Conservation (phyloP, 192 early-diverging fungal species). For the Backusella mclennaniae region DNA sequence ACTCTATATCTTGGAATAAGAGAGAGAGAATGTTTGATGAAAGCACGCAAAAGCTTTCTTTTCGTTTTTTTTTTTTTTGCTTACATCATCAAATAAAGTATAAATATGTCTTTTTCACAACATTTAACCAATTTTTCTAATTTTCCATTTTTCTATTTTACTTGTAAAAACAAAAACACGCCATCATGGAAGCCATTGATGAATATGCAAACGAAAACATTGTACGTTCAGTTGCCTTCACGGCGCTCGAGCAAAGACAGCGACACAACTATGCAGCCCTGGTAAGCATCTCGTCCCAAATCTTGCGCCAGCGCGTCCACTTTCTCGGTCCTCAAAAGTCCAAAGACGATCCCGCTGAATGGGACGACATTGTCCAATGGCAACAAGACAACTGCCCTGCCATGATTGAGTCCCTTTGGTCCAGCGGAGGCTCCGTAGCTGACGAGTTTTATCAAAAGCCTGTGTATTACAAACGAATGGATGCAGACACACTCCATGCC, state of each 20-base stretch:
- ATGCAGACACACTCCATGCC: conserved; percentile 38
- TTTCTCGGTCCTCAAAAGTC: conserved; percentile 14
- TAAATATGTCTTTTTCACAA: background rate
- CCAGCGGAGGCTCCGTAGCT: background rate
- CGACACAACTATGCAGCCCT: conserved; percentile 22
- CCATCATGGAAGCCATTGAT: conserved; percentile 43
- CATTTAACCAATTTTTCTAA: background rate
- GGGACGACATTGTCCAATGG: conserved; percentile 33
- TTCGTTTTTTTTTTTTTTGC: background rate
- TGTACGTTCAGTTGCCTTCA: conserved; percentile 34
- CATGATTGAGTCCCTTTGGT: conserved; percentile 29
- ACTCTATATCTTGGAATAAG: no score
- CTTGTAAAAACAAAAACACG: background rate
- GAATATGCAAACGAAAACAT: conserved; percentile 38
- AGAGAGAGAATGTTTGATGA: no score
- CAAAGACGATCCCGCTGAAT: conserved; percentile 13
- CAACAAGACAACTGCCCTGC: conserved; percentile 30
- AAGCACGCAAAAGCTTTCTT: background rate
- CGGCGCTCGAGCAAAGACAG: conserved; percentile 30
- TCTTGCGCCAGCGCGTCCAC: conserved; percentile 29
- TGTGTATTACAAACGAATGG: conserved; percentile 32
- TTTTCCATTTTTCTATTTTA: background rate
- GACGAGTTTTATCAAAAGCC: conserved; percentile 19
- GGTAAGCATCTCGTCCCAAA: conserved; percentile 28
- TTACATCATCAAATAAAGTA: background rate